phyloP scores from a whole-genome alignment of 1,284 basidiomycete species.

The Irpex lacteus region DNA sequence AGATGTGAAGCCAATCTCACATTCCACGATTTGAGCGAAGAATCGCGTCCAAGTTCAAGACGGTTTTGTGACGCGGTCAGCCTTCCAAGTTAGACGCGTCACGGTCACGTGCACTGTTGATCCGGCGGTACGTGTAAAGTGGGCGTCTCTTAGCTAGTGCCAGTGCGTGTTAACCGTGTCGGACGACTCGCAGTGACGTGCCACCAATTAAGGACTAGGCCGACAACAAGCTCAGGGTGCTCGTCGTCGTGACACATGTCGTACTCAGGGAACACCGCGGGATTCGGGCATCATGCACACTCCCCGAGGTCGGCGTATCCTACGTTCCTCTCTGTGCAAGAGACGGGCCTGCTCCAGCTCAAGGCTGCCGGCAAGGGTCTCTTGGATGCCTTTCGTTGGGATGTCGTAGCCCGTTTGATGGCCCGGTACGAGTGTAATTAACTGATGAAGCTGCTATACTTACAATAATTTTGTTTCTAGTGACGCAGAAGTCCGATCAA shows the following conservation, averaged over 20 bases:
- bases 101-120: neutral
- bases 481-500: conserved; percentile 69
- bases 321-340: conserved; percentile 58
- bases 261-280: conserved; percentile 11
- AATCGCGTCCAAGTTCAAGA: too few relatives aligned
- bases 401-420: conserved; percentile 54
- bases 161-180: neutral
- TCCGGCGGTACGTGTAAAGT: neutral
- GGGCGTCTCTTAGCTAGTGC: neutral
- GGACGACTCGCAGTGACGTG: neutral
- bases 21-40: too few relatives aligned
- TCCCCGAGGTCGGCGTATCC: conserved; percentile 59
- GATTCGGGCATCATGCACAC: neutral
- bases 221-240: neutral
- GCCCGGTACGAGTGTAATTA: conserved; percentile 35
- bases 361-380: conserved; percentile 60
- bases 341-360: conserved; percentile 58
- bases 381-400: conserved; percentile 70
- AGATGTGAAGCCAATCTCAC: too few relatives aligned
- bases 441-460: neutral
- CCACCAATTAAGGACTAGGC: too few relatives aligned
- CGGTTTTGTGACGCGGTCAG: neutral
- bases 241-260: conserved; percentile 18
- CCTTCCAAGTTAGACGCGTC: neutral
- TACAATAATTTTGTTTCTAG: conserved; percentile 30